Conservation (phyloP, 371 early-diverging fungal species). For the Apophysomyces elegans region DNA sequence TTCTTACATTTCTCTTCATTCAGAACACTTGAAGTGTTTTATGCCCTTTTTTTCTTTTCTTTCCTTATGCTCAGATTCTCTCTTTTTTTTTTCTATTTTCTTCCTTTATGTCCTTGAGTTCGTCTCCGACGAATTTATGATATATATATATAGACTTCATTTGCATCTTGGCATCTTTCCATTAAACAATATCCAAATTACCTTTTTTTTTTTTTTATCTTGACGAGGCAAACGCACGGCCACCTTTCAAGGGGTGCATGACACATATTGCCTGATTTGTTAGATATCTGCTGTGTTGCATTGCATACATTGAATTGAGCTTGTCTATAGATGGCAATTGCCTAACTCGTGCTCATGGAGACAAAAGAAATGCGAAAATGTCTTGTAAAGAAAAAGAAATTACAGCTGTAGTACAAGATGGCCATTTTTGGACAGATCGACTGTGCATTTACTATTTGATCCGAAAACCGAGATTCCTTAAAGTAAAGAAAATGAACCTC, state of each 20-base stretch:
- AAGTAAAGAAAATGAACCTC: too few relatives aligned
- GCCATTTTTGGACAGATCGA: too few relatives aligned
- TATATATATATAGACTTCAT: constrained; percentile 12
- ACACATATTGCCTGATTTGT: constrained; percentile 8
- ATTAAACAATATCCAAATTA: not conserved
- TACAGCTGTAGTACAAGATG: too few relatives aligned
- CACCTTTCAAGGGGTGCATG: constrained; percentile 5
- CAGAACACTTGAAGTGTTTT: constrained; percentile 8
- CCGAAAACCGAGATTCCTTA: too few relatives aligned
- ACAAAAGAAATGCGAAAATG: not conserved
- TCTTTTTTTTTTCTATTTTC: not conserved
- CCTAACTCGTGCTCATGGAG: constrained; percentile 2
- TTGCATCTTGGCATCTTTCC: constrained; percentile 6
- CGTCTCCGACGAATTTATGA: constrained; percentile 9
- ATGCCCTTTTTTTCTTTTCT: not conserved
- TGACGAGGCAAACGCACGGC: constrained; percentile 9
- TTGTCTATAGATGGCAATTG: constrained; percentile 3
- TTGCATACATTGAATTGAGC: constrained; percentile 1
- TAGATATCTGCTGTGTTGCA: constrained; percentile 6
- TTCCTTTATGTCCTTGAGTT: constrained; percentile 6
- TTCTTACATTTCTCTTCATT: constrained; percentile 6
- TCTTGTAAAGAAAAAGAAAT: too few relatives aligned
- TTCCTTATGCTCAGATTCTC: not conserved
- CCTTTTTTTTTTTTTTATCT: not conserved
- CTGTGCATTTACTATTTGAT: too few relatives aligned